These are phyloP conservation scores for Lichtheimia ramosa DNA, from an alignment of 371 early-diverging fungal species.

Conservation along the genomic window DNA sequence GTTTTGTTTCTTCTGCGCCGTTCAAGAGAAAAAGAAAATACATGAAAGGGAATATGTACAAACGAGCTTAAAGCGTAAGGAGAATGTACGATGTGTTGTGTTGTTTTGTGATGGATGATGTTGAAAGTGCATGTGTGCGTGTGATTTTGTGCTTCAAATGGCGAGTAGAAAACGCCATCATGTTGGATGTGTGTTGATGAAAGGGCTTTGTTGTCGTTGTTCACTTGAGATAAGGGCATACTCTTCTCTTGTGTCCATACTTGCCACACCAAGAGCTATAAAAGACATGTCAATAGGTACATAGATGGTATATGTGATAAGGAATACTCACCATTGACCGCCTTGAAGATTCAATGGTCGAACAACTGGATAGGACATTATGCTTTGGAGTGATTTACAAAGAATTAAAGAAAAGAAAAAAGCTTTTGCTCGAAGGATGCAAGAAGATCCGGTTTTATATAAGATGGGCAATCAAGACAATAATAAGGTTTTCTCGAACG, in stretches of 20 bases:
- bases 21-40: too few relatives aligned
- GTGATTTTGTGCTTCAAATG: background rate
- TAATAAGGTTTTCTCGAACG: too few relatives aligned
- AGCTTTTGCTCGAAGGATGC: slow-evolving; percentile 27
- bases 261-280: slow-evolving; percentile 49
- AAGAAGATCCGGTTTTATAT: slow-evolving; percentile 1
- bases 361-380: slow-evolving; percentile 17
- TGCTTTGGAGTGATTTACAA: background rate
- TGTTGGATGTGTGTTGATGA: too few relatives aligned
- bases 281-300: background rate
- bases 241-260: slow-evolving; percentile 39
- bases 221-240: slow-evolving; percentile 42
- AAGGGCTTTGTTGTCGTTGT: background rate
- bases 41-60: too few relatives aligned
- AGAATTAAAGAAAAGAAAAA: slow-evolving; percentile 53
- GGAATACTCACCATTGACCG: slow-evolving; percentile 45
- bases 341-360: slow-evolving; percentile 46
- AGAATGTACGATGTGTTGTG: background rate
- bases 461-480: too few relatives aligned
- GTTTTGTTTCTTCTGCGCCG: too few relatives aligned
- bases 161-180: too few relatives aligned
- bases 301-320: background rate
- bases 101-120: background rate
- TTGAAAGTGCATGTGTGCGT: background rate
- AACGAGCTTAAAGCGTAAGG: too few relatives aligned